phyloP scores from a whole-genome alignment of 352 stramenopile genomes.

The Phytophthora rubi region DNA sequence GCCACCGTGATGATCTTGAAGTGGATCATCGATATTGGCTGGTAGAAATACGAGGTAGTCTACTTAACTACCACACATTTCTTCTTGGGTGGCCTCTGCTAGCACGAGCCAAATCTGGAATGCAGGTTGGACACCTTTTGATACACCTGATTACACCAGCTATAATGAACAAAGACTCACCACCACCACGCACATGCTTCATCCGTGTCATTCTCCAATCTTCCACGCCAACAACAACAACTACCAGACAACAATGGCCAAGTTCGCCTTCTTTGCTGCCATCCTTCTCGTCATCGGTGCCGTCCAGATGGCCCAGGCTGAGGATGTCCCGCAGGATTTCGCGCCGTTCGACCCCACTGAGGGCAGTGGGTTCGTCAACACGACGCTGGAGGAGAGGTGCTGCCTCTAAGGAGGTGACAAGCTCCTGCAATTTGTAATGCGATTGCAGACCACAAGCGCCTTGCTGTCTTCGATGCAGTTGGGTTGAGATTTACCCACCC shows the following conservation, averaged over 20 bases:
- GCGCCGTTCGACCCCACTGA: background rate
- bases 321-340: background rate
- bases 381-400: background rate
- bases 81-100: no score
- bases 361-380: background rate
- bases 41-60: no score
- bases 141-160: no score
- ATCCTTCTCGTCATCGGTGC: background rate
- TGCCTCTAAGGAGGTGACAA: background rate
- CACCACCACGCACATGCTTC: no score
- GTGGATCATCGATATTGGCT: no score
- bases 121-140: no score
- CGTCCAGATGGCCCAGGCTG: background rate
- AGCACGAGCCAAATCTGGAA: no score
- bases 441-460: background rate
- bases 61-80: no score
- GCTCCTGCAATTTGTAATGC: background rate
- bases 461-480: background rate
- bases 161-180: no score
- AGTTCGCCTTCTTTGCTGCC: conserved; percentile 10
- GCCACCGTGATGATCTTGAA: no score
- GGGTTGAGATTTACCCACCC: no score
- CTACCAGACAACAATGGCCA: conserved; percentile 7
- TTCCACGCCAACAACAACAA: background rate
- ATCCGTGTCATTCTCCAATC: conserved; percentile 4